phyloP scores from a whole-genome alignment of 2,329 filamentous ascomycete genomes.

The Fonsecaea pedrosoi region DNA sequence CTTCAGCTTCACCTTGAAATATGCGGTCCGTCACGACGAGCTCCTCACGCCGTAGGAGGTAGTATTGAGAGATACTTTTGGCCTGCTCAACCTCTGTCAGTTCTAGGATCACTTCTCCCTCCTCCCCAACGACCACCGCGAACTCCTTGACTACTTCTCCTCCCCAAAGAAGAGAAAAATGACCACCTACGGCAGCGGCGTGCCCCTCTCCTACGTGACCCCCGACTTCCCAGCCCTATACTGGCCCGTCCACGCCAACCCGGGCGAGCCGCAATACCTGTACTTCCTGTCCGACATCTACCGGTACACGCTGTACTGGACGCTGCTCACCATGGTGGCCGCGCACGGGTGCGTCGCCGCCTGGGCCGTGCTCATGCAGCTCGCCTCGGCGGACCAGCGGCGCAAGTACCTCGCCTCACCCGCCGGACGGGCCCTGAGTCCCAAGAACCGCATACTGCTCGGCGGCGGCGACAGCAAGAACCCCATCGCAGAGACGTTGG shows the following conservation, averaged over 20 bases:
- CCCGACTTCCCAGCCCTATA: slow-evolving; percentile 83
- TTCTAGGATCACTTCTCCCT: no score
- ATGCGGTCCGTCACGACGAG: no score
- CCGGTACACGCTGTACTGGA: slow-evolving; percentile 89
- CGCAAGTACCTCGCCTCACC: slow-evolving; percentile 32
- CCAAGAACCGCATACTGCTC: slow-evolving; percentile 38
- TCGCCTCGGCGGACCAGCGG: slow-evolving; percentile 32
- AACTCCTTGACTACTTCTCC: neutral
- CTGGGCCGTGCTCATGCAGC: slow-evolving; percentile 75
- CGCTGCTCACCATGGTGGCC: slow-evolving; percentile 75
- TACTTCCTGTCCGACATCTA: slow-evolving; percentile 80
- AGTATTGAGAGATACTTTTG: no score
- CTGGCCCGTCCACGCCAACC: slow-evolving; percentile 68
- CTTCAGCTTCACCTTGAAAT: no score
- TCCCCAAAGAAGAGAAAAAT: slow-evolving; percentile 8
- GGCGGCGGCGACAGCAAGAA: slow-evolving; percentile 25
- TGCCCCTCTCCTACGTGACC: slow-evolving; percentile 60
- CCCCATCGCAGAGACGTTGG: slow-evolving; percentile 36
- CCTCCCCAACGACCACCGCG: no score
- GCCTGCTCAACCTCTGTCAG: no score
- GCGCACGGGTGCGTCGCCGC: slow-evolving; percentile 75
- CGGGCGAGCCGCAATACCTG: slow-evolving; percentile 67
- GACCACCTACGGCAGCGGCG: slow-evolving; percentile 33
- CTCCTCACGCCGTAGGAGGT: no score
- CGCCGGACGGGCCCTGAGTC: slow-evolving; percentile 27